Evolutionary conservation across 352 stramenopile genomes (phyloP), one percentile per base, ranked within the genome.

Genomic region (Blastocystis sp.): DNA sequence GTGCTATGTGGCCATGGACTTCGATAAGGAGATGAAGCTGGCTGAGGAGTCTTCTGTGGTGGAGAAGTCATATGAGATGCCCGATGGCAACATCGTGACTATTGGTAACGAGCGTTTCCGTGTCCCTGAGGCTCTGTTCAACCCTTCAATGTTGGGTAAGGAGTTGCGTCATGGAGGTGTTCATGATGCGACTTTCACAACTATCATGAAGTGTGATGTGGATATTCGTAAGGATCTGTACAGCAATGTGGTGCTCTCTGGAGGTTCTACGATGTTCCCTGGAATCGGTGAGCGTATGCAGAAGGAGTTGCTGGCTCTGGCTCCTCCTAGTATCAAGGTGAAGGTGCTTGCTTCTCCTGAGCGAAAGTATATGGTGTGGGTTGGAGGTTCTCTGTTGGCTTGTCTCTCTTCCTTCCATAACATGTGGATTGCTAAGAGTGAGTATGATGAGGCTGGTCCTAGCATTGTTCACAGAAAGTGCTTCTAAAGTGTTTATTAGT

Each of bases 391-490:
- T 84, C 98, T 99, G 90, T 91, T 98, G 53, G 92, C 95, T 51
- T 98, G 94, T 87, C 92, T 98, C 22, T 96, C 95, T 76, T 98
- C 96, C 78, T 98, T 98, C 95, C 95, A 98, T 91, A 94, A 96
- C 89, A 98, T 98, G 95, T 98, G 96, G 95, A 98, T 98, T 92
- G 95, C 93, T 53, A 98, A 98, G 94, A 92, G 94, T 66, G 96
- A 98, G 89, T 98, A 98, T 92, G 96, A 98, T 88, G 96, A 98
- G 91, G 95, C 94, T 89, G 96, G 96, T 35, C 95, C 96, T 44
- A 97, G 93, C 30, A 98, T 98, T 91, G 95, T 98, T 51, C 95
- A 98, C 93, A 93, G 94, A 91, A 98, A 98, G 92, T 98, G 95
- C 93, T 96, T 96, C 91, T 97, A 95, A 95, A 93, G 97, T 79